These are phyloP conservation scores for Rhazya stricta DNA, from an alignment of 257 asterid genomes.

Conservation along the genomic window DNA sequence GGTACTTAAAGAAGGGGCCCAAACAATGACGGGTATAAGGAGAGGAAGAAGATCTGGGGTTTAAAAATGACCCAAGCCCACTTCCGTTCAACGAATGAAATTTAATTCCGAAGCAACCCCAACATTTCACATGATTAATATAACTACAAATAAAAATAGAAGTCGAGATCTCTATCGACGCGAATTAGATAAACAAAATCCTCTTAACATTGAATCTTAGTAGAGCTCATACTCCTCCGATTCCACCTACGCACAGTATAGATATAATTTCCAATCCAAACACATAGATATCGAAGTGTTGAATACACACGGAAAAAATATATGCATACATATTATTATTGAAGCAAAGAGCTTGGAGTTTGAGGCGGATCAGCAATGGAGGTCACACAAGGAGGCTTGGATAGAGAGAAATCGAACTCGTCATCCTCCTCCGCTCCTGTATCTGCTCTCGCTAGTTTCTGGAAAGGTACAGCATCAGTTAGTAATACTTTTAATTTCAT, in stretches of 20 bases:
- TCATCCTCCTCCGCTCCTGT: slow-evolving; percentile 63
- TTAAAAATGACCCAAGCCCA: neutral
- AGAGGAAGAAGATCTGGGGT: neutral
- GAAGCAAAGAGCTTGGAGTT: slow-evolving; percentile 1
- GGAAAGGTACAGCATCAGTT: slow-evolving; percentile 60
- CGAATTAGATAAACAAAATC: neutral
- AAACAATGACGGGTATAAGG: neutral
- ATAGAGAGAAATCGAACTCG: slow-evolving; percentile 65
- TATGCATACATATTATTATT: neutral
- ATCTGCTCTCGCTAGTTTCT: slow-evolving; percentile 71
- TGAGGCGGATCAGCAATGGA: slow-evolving; percentile 58
- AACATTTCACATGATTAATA: neutral
- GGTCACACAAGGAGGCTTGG: slow-evolving; percentile 61
- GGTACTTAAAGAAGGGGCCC: neutral
- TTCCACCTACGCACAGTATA: neutral
- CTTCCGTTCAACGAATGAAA: neutral
- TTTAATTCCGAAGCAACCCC: slow-evolving; percentile 17
- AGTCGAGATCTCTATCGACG: slow-evolving; percentile 3
- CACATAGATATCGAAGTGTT: neutral
- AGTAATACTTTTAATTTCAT: neutral
- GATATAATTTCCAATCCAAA: no score
- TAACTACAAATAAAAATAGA: neutral
- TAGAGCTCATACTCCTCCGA: neutral
- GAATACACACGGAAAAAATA: neutral
- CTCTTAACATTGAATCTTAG: neutral